Evolutionary conservation across 306 rosid species (phyloP).

Genomic region (Acacia melanoxylon): DNA sequence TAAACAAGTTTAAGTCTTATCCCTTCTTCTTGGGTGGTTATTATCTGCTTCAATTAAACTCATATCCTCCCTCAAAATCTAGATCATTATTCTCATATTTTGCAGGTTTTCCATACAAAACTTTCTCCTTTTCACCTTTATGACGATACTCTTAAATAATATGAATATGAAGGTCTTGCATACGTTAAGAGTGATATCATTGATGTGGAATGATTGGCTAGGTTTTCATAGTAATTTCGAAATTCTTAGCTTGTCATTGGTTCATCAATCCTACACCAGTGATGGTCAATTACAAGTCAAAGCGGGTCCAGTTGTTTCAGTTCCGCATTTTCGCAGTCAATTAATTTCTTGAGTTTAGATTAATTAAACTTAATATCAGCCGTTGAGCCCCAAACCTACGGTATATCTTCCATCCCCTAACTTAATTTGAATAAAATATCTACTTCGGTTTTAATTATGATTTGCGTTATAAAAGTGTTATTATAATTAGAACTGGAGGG

Average conservation of each 20-base stretch:
- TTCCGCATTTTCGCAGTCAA: background rate
- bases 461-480: too few species aligned
- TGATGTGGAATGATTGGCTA: constrained; percentile 6
- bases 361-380: background rate
- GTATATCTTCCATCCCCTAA: background rate
- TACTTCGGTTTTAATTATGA: too few species aligned
- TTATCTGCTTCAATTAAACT: constrained; percentile 7
- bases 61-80: background rate
- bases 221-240: background rate
- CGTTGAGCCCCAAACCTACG: background rate
- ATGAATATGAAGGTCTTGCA: background rate
- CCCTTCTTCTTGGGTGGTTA: background rate
- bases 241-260: constrained; percentile 27
- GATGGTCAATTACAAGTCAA: constrained; percentile 27
- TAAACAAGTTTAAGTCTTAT: constrained; percentile 17
- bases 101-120: background rate
- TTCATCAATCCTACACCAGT: constrained; percentile 10
- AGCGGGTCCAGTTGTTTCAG: constrained; percentile 27
- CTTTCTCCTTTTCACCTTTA: background rate
- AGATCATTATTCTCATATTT: background rate
- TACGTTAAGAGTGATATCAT: constrained; percentile 15
- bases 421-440: background rate
- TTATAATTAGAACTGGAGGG: too few species aligned
- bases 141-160: background rate
- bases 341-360: background rate